These are phyloP conservation scores for Peronospora destructor DNA, from an alignment of 352 stramenopile genomes.

Conservation along the genomic window DNA sequence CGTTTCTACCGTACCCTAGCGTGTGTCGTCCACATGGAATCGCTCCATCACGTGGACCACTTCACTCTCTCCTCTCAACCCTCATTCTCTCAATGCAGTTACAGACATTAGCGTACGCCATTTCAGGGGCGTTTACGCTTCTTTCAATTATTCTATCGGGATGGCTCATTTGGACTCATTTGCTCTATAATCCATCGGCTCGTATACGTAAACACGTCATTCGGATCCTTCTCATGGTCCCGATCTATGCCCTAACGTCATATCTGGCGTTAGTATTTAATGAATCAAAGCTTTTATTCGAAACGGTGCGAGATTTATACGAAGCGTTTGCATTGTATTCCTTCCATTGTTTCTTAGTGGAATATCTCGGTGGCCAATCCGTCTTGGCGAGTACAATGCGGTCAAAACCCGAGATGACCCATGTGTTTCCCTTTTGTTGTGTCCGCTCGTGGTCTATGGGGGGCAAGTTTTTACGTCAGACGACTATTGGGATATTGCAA, in stretches of 20 bases:
- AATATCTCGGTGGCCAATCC: slow-evolving; percentile 79
- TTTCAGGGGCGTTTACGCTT: slow-evolving; percentile 84
- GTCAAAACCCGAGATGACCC: slow-evolving; percentile 78
- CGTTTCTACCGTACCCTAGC: too few relatives aligned
- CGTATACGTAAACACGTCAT: slow-evolving; percentile 88
- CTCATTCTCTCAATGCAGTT: slow-evolving; percentile 69
- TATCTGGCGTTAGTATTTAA: slow-evolving; percentile 88
- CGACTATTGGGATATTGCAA: slow-evolving; percentile 89
- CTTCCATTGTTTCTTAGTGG: slow-evolving; percentile 90
- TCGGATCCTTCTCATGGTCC: slow-evolving; percentile 91
- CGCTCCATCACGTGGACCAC: too few relatives aligned
- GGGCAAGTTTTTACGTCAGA: slow-evolving; percentile 89
- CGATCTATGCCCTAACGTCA: slow-evolving; percentile 88
- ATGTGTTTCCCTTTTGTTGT: slow-evolving; percentile 84
- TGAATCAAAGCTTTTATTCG: slow-evolving; percentile 85
- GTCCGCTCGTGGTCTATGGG: slow-evolving; percentile 88
- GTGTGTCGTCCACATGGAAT: too few relatives aligned
- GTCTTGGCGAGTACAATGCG: slow-evolving; percentile 79
- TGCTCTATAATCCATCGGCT: slow-evolving; percentile 78
- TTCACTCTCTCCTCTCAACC: too few relatives aligned
- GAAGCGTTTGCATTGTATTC: slow-evolving; percentile 91
- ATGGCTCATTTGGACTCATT: slow-evolving; percentile 85
- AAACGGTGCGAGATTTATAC: slow-evolving; percentile 89
- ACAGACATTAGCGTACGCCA: slow-evolving; percentile 82
- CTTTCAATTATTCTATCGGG: slow-evolving; percentile 75